Conservation (phyloP, 352 stramenopile species). For the Peronospora destructor region DNA sequence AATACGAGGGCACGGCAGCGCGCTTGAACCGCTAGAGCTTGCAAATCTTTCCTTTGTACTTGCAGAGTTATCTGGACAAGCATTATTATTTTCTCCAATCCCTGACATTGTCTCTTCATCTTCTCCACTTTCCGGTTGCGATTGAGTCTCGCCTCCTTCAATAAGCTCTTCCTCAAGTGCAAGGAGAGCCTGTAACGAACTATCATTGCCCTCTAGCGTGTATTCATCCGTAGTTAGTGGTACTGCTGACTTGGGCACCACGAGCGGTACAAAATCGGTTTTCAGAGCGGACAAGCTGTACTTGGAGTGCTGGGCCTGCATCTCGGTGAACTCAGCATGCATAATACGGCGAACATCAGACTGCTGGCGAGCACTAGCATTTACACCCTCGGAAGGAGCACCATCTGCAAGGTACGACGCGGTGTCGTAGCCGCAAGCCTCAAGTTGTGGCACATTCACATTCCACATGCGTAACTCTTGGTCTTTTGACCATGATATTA, state of each 20-base stretch:
- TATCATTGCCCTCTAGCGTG: slow-evolving; percentile 38
- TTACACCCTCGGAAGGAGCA: slow-evolving; percentile 20
- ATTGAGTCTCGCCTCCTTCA: slow-evolving; percentile 32
- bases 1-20: slow-evolving; percentile 67
- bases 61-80: slow-evolving; percentile 12
- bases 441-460: slow-evolving; percentile 53
- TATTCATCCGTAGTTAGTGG: slow-evolving; percentile 63
- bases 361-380: slow-evolving; percentile 18
- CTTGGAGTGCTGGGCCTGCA: slow-evolving; percentile 37
- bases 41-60: slow-evolving; percentile 14
- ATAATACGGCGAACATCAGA: slow-evolving; percentile 10
- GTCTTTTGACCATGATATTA: slow-evolving; percentile 79
- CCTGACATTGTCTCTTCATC: slow-evolving; percentile 18
- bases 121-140: slow-evolving; percentile 12
- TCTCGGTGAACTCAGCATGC: slow-evolving; percentile 30
- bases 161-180: slow-evolving; percentile 69
- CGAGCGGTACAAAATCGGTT: slow-evolving; percentile 65
- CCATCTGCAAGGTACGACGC: slow-evolving; percentile 31
- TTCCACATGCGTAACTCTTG: slow-evolving; percentile 72
- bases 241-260: slow-evolving; percentile 52
- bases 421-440: slow-evolving; percentile 53
- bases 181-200: slow-evolving; percentile 42
- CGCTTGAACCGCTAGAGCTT: slow-evolving; percentile 22
- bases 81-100: slow-evolving; percentile 19
- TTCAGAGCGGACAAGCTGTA: slow-evolving; percentile 71